Conservation (phyloP, 2,329 filamentous ascomycete species). For the Tolypocladium capitatum region DNA sequence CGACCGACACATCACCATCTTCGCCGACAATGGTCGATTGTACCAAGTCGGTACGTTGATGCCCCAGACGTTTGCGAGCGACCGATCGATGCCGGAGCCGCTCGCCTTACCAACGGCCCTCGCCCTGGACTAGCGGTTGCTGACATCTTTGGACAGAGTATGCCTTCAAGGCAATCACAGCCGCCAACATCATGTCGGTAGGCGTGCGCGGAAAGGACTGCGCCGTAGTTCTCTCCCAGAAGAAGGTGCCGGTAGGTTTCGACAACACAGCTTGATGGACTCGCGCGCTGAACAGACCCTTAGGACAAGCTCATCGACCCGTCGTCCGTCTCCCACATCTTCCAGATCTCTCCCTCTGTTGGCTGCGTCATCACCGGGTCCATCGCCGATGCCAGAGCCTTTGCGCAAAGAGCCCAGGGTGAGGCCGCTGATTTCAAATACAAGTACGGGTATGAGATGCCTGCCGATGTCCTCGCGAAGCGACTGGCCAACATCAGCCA, state of each 20-base stretch:
- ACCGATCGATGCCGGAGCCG: neutral
- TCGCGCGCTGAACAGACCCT: conserved; percentile 2
- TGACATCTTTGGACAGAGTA: conserved; percentile 54
- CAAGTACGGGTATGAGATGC: conserved; percentile 99
- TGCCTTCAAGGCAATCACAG: conserved; percentile 99
- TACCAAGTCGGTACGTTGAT: conserved; percentile 91
- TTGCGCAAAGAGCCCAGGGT: conserved; percentile 80
- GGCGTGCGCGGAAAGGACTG: conserved; percentile 94
- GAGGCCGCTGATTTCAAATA: conserved; percentile 97
- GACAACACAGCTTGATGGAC: neutral
- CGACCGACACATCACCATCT: conserved; percentile 99
- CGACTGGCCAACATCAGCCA: conserved; percentile 97
- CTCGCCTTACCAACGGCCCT: neutral
- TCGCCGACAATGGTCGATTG: conserved; percentile 93
- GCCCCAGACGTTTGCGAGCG: neutral
- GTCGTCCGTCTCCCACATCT: conserved; percentile 91
- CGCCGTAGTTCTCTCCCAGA: conserved; percentile 93
- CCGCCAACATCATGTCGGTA: conserved; percentile 96
- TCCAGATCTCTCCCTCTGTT: conserved; percentile 89
- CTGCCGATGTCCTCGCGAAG: conserved; percentile 92
- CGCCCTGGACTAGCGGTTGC: neutral
- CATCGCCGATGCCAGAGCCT: conserved; percentile 91
- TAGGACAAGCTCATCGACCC: conserved; percentile 99
- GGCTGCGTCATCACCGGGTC: conserved; percentile 98
- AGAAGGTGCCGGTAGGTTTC: conserved; percentile 87